Percentiles rank a stretch among this genome's conserved stretches.
Evolutionary conservation across 768 basidiomycete genomes (phyloP).

Genomic region (Chalciporus pseudorubinellus): DNA sequence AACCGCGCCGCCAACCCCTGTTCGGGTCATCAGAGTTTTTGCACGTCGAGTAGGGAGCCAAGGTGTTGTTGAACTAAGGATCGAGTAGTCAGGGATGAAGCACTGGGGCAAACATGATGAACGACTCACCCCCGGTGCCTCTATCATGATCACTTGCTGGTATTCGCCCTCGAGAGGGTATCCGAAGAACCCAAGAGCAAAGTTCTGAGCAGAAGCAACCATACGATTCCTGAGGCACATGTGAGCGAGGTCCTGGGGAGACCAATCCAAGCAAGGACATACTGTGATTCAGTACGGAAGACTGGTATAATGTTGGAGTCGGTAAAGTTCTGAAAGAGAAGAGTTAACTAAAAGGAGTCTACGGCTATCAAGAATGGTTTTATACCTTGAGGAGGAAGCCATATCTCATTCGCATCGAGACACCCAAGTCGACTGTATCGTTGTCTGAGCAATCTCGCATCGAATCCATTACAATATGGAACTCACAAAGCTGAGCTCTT

Average conservation of each 20-base stretch:
- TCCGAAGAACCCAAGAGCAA: slow-evolving; percentile 53
- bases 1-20: slow-evolving; percentile 56
- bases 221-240: slow-evolving; percentile 43
- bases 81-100: not conserved
- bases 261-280: not conserved
- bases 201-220: slow-evolving; percentile 51
- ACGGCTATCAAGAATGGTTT: not conserved
- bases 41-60: slow-evolving; percentile 47
- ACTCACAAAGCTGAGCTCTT: slow-evolving; percentile 72
- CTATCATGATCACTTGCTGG: slow-evolving; percentile 43
- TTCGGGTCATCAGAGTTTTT: slow-evolving; percentile 46
- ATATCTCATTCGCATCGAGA: slow-evolving; percentile 43
- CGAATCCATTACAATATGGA: not conserved
- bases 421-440: slow-evolving; percentile 37
- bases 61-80: slow-evolving; percentile 47
- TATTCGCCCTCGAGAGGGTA: slow-evolving; percentile 45
- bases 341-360: slow-evolving; percentile 14
- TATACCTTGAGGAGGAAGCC: slow-evolving; percentile 40
- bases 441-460: not conserved
- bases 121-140: slow-evolving; percentile 32
- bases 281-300: slow-evolving; percentile 53
- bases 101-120: slow-evolving; percentile 13
- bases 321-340: slow-evolving; percentile 36
- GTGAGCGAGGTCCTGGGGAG: not conserved
- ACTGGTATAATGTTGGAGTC: slow-evolving; percentile 41